These are phyloP conservation scores for Cladophialophora chaetospira DNA, from an alignment of 2,329 filamentous ascomycete genomes.

Conservation along the genomic window DNA sequence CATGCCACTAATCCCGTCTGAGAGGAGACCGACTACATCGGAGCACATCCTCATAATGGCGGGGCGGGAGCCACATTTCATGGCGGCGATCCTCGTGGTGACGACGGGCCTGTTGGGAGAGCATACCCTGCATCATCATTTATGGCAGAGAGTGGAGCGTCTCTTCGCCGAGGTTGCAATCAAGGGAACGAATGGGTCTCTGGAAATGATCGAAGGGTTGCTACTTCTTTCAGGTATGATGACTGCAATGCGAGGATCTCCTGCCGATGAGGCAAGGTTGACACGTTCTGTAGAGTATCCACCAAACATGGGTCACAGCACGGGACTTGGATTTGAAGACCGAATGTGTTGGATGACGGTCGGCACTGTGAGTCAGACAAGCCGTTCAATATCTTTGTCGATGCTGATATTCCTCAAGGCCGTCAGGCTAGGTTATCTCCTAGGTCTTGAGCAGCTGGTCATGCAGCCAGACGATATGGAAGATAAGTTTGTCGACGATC, in stretches of 20 bases:
- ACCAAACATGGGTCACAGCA: constrained; percentile 19
- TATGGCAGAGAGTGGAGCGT: constrained; percentile 19
- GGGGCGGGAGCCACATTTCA: constrained; percentile 13
- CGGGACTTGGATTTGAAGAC: constrained; percentile 14
- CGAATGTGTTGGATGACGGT: constrained; percentile 26
- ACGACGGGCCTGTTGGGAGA: constrained; percentile 12
- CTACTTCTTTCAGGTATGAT: constrained; percentile 18
- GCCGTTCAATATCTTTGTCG: neutral
- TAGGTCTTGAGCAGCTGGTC: constrained; percentile 15
- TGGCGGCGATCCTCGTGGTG: constrained; percentile 18
- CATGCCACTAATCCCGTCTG: constrained; percentile 19
- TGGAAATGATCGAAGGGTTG: constrained; percentile 20
- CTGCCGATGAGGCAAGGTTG: neutral
- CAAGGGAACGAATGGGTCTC: constrained; percentile 12
- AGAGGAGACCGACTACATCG: constrained; percentile 18
- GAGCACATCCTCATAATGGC: constrained; percentile 19
- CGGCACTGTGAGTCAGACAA: constrained; percentile 10
- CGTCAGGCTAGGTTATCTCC: constrained; percentile 18
- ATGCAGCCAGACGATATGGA: constrained; percentile 20
- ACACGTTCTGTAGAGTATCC: constrained; percentile 10
- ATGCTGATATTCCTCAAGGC: constrained; percentile 10
- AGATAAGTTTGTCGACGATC: constrained; percentile 16
- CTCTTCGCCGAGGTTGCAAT: constrained; percentile 19
- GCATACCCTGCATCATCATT: constrained; percentile 12
- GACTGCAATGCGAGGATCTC: neutral